Conservation (phyloP, 2,329 filamentous ascomycete genomes). For the Blastomyces parvus region DNA sequence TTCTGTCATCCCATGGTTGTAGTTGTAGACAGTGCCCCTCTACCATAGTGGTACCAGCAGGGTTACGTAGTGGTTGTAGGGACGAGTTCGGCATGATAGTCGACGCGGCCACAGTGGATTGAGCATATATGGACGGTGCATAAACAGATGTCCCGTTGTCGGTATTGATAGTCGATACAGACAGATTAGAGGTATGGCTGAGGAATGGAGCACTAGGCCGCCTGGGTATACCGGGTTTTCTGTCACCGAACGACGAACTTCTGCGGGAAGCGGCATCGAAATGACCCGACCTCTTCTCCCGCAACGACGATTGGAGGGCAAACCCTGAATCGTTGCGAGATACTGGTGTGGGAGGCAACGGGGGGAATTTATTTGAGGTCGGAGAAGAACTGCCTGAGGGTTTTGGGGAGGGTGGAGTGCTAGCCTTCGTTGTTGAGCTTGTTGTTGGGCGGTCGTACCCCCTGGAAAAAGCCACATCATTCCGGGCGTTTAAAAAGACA, state of each 20-base stretch:
- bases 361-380: constrained; percentile 66
- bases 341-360: constrained; percentile 65
- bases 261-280: constrained; percentile 74
- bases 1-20: constrained; percentile 36
- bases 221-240: constrained; percentile 46
- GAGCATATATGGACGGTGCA: constrained; percentile 42
- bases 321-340: constrained; percentile 89
- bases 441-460: constrained; percentile 66
- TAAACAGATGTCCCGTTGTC: constrained; percentile 27
- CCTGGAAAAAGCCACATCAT: constrained; percentile 45
- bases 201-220: constrained; percentile 64
- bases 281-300: constrained; percentile 89
- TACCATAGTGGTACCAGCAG: constrained; percentile 29
- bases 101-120: constrained; percentile 42
- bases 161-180: constrained; percentile 37
- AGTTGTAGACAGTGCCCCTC: constrained; percentile 43
- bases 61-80: constrained; percentile 21
- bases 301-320: constrained; percentile 70
- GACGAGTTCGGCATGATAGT: constrained; percentile 40
- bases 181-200: constrained; percentile 44
- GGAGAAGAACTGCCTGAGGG: constrained; percentile 48
- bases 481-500: constrained; percentile 70
- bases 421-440: constrained; percentile 45
- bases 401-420: constrained; percentile 49
- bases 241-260: constrained; percentile 86